Evolutionary conservation across 129 eudicot species (phyloP), one percentile per base, ranked within the genome.

Genomic region (Pulicaria dysenterica): DNA sequence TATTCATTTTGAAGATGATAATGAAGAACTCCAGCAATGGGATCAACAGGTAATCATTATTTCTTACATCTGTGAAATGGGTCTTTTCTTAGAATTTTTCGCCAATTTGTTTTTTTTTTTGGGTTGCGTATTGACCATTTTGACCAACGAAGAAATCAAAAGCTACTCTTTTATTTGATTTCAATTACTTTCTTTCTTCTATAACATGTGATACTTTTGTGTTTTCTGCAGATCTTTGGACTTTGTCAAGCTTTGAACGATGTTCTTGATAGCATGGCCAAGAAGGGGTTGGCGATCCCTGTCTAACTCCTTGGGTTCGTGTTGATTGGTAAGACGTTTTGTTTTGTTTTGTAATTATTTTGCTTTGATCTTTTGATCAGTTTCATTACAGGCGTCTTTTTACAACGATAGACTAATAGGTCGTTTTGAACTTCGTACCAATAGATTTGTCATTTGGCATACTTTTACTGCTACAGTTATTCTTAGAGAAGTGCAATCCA

Each of bases 1-100:
- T 63, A 95, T 95, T 45, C 99, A 90, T 88, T 95, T 95, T 58
- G 99, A 95, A 83, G 99, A 95, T 78, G 99, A 95, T 79, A 86
- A 96, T 3, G 96, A 90, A 65, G 99, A 95, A 76, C 80, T 95
- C 66, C 99, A 90, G 71, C 99, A 86, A 72, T 95, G 99, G 99
- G 99, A 95, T 85, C 90, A 95, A 73, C 97, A 95, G 99, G 99
- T 95, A 73, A 51, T 67, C 10, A 10, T 40, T 50, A 6, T 53
- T 42, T 19, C 53, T 19, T 45, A 44, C 9, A 10, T 5, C 11
- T 0, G 9, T 11, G 3, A 0, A 24, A 24, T 2, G 31, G 2
- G 31, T 24, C 1, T 24, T 24, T 24, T 2, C 31, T 24, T 24
- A 24, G 31, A 1, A 24, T 24, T 24, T 24, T 46, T 13, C 11